A percentile compares a stretch with the other conserved stretches of the same genome.
Evolutionary conservation across 345 rosid genomes (phyloP).

Genomic region (Linum usitatissimum): DNA sequence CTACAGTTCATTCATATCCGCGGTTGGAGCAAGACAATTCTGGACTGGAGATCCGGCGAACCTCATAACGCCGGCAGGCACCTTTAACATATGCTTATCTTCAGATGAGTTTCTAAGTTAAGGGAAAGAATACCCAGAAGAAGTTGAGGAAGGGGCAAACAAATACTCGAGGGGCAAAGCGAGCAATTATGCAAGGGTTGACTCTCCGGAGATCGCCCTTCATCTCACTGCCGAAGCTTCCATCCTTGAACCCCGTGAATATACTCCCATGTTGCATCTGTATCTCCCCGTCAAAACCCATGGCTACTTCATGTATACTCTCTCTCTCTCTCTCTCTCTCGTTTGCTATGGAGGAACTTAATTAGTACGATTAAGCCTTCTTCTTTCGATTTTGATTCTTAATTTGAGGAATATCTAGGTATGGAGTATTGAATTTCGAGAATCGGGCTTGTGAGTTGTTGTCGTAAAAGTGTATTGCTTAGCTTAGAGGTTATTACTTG

Average conservation of each 20-base stretch:
- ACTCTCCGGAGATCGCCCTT: constrained; percentile 23
- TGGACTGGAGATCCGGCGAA: background rate
- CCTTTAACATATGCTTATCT: background rate
- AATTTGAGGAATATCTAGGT: background rate
- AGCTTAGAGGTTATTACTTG: background rate
- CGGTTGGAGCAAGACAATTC: background rate
- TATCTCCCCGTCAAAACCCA: constrained; percentile 22
- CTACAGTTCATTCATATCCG: background rate
- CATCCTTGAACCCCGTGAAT: constrained; percentile 35
- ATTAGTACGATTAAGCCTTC: background rate
- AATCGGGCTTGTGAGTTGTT: background rate
- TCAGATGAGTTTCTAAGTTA: constrained; percentile 19
- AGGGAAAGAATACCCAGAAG: background rate
- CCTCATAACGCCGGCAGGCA: background rate
- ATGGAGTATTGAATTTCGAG: background rate
- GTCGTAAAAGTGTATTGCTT: background rate
- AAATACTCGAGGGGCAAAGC: background rate
- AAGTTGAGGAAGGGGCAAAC: too few relatives aligned
- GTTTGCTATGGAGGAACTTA: background rate
- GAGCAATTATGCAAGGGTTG: constrained; percentile 33
- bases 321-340: background rate
- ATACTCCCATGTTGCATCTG: constrained; percentile 39
- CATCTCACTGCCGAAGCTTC: constrained; percentile 38
- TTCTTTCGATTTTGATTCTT: background rate
- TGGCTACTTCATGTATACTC: constrained; percentile 39